These are phyloP conservation scores for Davidsoniella neocaledoniae DNA, from an alignment of 2,329 filamentous ascomycete genomes.

Conservation along the genomic window DNA sequence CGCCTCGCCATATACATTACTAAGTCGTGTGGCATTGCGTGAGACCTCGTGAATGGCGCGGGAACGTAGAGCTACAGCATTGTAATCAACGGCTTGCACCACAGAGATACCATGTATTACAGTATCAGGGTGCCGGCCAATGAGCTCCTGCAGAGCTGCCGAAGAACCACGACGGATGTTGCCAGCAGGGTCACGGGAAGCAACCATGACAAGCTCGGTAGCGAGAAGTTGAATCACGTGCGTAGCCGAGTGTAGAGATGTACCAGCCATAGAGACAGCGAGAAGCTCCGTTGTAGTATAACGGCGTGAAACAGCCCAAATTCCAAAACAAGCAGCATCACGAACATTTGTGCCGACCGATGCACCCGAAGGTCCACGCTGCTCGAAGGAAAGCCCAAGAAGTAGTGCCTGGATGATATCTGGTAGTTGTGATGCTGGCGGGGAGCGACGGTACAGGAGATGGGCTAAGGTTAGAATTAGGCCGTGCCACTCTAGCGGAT, in stretches of 20 bases:
- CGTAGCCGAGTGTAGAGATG: constrained; percentile 21
- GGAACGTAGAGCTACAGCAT: constrained; percentile 73
- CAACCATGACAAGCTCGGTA: constrained; percentile 63
- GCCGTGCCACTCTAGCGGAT: constrained; percentile 81
- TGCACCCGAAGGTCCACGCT: constrained; percentile 67
- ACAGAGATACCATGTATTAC: constrained; percentile 67
- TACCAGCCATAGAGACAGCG: constrained; percentile 32
- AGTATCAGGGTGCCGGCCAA: constrained; percentile 80
- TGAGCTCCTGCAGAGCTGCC: constrained; percentile 81
- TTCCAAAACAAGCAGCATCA: constrained; percentile 88
- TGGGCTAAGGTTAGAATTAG: constrained; percentile 76
- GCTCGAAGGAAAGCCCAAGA: constrained; percentile 73
- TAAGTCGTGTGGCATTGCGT: constrained; percentile 47
- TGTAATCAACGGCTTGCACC: constrained; percentile 84
- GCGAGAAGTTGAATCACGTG: constrained; percentile 58
- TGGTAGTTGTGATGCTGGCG: constrained; percentile 51
- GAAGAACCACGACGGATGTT: constrained; percentile 89
- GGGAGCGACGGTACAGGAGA: constrained; percentile 68
- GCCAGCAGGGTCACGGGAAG: constrained; percentile 74
- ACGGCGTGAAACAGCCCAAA: constrained; percentile 80
- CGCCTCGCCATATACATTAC: constrained; percentile 50
- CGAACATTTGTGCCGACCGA: constrained; percentile 80
- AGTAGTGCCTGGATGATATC: constrained; percentile 63
- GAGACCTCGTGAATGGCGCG: constrained; percentile 69
- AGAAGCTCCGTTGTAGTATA: constrained; percentile 69